phyloP scores from a whole-genome alignment of 805 yeast genomes.

The Teunomyces pallodes region DNA sequence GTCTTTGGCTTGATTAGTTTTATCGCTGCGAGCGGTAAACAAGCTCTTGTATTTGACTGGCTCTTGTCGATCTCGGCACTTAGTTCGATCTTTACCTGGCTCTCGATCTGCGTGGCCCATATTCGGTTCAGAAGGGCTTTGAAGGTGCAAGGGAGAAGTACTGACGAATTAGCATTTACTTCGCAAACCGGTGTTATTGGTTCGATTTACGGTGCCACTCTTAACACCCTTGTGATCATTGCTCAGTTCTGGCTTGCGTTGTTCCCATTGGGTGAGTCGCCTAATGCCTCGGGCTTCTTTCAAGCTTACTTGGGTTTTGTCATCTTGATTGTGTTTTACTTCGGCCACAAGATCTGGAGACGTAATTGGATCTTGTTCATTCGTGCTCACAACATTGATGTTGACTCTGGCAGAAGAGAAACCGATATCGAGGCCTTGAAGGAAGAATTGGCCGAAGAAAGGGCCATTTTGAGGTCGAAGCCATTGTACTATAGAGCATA shows the following conservation, averaged over 20 bases:
- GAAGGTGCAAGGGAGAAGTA: constrained; percentile 19
- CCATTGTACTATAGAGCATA: constrained; percentile 36
- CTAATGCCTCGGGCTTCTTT: constrained; percentile 23
- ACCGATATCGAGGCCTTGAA: constrained; percentile 24
- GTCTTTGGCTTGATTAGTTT: constrained; percentile 61
- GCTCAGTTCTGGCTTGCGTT: constrained; percentile 29
- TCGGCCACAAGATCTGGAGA: constrained; percentile 28
- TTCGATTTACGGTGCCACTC: constrained; percentile 20
- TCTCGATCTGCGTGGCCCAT: constrained; percentile 24
- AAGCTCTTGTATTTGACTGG: constrained; percentile 24
- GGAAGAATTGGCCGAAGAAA: constrained; percentile 31
- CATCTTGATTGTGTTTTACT: constrained; percentile 20
- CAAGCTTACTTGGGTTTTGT: constrained; percentile 25
- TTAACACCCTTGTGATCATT: constrained; percentile 20
- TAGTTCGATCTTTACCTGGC: constrained; percentile 28
- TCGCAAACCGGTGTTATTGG: constrained; percentile 26
- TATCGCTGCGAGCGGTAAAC: constrained; percentile 43
- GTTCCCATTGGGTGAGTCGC: constrained; percentile 22
- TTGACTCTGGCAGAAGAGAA: constrained; percentile 28
- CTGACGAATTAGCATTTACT: constrained; percentile 21
- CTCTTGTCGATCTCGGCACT: constrained; percentile 25
- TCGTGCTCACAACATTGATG: constrained; percentile 20
- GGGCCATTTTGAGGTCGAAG: constrained; percentile 27
- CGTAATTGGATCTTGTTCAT: constrained; percentile 24
- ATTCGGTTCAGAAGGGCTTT: constrained; percentile 26